A percentile compares a stretch with the other conserved stretches of the same genome.
phyloP scores from a whole-genome alignment of 345 rosid species.

The Ceriops zippeliana region DNA sequence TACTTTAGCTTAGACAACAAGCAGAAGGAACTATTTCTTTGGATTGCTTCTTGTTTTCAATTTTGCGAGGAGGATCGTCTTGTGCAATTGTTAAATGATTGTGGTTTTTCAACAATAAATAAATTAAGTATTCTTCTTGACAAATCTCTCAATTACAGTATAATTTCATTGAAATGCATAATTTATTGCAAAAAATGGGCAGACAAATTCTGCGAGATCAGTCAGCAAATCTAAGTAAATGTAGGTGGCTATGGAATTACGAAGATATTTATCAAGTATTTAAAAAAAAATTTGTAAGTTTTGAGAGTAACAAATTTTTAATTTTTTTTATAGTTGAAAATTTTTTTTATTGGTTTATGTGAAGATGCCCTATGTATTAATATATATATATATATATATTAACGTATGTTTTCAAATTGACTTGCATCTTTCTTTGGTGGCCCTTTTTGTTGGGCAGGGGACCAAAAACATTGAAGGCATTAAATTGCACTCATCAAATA shows the following conservation, averaged over 20 bases:
- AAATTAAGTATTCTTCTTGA: neutral
- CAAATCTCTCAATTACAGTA: neutral
- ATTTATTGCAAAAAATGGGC: constrained; percentile 5
- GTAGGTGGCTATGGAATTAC: neutral
- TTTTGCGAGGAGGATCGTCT: neutral
- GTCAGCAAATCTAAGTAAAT: neutral
- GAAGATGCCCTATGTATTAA: no score
- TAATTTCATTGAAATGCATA: accelerated
- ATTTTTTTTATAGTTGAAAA: neutral
- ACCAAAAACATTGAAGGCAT: neutral
- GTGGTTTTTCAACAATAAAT: neutral
- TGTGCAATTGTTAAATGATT: neutral
- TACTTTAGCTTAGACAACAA: neutral
- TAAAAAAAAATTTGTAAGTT: neutral
- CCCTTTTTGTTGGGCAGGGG: neutral
- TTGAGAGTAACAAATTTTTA: neutral
- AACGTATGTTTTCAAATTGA: neutral
- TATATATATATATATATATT: no score
- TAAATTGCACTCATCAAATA: neutral
- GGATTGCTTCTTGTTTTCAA: constrained; percentile 4
- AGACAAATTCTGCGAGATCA: neutral
- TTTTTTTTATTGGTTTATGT: neutral
- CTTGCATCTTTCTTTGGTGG: neutral
- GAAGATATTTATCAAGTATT: neutral
- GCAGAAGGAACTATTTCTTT: neutral